Evolutionary conservation across 1,139 yeast species (phyloP).

Genomic region (Sugiyamaella neomexicana): DNA sequence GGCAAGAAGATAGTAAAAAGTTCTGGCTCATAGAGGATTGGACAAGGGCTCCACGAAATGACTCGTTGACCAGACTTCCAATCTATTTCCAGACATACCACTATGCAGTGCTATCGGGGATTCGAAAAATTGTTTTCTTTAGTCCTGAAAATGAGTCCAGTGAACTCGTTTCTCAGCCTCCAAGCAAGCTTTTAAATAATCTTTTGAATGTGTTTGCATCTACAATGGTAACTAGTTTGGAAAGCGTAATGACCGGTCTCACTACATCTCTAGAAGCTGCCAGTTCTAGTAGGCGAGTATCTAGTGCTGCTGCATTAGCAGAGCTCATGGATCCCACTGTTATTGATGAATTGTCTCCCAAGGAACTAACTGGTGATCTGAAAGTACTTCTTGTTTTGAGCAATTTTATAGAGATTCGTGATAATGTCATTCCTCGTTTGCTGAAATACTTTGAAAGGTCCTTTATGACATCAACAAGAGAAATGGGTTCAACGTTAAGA

Average conservation of each 20-base stretch:
- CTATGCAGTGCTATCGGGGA: constrained; percentile 35
- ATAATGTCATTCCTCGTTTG: constrained; percentile 49
- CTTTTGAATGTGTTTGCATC: constrained; percentile 36
- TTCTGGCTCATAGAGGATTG: constrained; percentile 50
- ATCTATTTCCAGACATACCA: constrained; percentile 37
- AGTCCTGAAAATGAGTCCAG: constrained; percentile 26
- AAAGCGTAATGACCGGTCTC: constrained; percentile 10
- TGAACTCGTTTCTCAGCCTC: constrained; percentile 48
- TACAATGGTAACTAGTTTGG: constrained; percentile 18
- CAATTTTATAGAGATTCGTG: constrained; percentile 52
- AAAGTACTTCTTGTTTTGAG: constrained; percentile 48
- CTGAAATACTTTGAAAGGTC: constrained; percentile 50
- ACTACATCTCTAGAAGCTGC: neutral
- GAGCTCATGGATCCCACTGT: constrained; percentile 18
- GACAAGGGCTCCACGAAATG: constrained; percentile 28
- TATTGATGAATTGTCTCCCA: constrained; percentile 33
- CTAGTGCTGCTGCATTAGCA: constrained; percentile 6
- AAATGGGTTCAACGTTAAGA: constrained; percentile 46
- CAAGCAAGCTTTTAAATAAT: constrained; percentile 47
- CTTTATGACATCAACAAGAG: constrained; percentile 47
- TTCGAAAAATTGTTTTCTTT: constrained; percentile 33
- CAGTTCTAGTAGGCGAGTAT: constrained; percentile 4
- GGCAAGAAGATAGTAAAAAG: constrained; percentile 51
- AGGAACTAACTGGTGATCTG: constrained; percentile 41
- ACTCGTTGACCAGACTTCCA: constrained; percentile 34